phyloP scores from a whole-genome alignment of 805 yeast genomes.

The Metschnikowia proteae region DNA sequence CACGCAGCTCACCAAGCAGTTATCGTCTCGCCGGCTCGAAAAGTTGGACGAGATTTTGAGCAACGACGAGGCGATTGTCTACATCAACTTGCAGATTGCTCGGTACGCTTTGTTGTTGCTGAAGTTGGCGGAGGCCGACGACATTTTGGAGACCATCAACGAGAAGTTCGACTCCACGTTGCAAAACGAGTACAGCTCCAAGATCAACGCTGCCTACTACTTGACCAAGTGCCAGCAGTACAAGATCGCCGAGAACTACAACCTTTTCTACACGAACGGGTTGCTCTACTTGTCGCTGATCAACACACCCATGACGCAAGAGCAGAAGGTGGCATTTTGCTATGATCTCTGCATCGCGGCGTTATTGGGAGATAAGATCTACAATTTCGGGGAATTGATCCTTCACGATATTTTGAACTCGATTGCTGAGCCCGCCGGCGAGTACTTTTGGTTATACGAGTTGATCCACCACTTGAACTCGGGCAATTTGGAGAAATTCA shows the following conservation, averaged over 20 bases:
- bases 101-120: slow-evolving; percentile 59
- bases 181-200: slow-evolving; percentile 35
- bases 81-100: slow-evolving; percentile 62
- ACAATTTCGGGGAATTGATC: slow-evolving; percentile 92
- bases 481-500: slow-evolving; percentile 72
- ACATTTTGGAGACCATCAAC: slow-evolving; percentile 59
- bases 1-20: slow-evolving; percentile 24
- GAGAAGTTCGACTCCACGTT: slow-evolving; percentile 48
- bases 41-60: slow-evolving; percentile 33
- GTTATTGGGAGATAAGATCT: slow-evolving; percentile 83
- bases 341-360: slow-evolving; percentile 84
- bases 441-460: slow-evolving; percentile 67
- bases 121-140: slow-evolving; percentile 55
- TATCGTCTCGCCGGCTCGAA: slow-evolving; percentile 25
- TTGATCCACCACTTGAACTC: slow-evolving; percentile 67
- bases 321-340: slow-evolving; percentile 43
- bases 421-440: slow-evolving; percentile 41
- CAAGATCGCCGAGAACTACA: slow-evolving; percentile 74
- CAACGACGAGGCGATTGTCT: slow-evolving; percentile 52
- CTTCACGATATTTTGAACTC: slow-evolving; percentile 76
- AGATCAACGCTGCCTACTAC: slow-evolving; percentile 79
- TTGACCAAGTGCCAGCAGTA: slow-evolving; percentile 73
- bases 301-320: slow-evolving; percentile 37
- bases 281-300: slow-evolving; percentile 79
- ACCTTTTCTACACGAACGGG: slow-evolving; percentile 74